Conservation (phyloP, 352 stramenopile genomes). For the Hyaloperonospora arabidopsidis region DNA sequence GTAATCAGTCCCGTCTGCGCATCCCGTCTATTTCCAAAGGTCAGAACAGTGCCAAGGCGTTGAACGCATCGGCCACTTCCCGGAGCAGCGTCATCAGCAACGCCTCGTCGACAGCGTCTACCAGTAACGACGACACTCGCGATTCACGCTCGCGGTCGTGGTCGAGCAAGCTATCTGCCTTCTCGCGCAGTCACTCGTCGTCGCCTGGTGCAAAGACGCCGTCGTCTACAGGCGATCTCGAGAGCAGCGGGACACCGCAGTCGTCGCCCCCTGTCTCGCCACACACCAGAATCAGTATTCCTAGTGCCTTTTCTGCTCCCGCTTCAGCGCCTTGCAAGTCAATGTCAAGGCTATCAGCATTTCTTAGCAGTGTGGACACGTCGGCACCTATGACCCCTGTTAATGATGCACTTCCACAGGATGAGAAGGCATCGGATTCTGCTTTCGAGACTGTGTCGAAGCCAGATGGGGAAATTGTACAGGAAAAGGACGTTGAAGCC, state of each 20-base stretch:
- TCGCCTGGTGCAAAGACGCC: conserved; percentile 30
- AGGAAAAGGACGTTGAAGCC: conserved; percentile 13
- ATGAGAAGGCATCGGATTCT: conserved; percentile 11
- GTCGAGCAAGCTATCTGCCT: conserved; percentile 59
- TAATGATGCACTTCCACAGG: conserved; percentile 13
- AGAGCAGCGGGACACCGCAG: conserved; percentile 17
- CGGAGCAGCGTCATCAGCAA: conserved; percentile 34
- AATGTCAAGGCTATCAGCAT: conserved; percentile 50
- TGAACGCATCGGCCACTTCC: conserved; percentile 15
- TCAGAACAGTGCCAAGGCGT: conserved; percentile 4
- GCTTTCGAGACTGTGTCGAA: conserved; percentile 20
- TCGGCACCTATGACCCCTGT: conserved; percentile 9
- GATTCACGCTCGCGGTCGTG: conserved; percentile 35
- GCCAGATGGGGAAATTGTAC: conserved; percentile 11
- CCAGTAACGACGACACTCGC: conserved; percentile 24
- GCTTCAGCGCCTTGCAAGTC: conserved; percentile 20
- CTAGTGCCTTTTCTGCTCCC: conserved; percentile 28
- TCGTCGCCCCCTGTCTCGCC: conserved; percentile 25
- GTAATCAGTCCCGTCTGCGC: conserved; percentile 33
- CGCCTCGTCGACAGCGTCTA: conserved; percentile 23
- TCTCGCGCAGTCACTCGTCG: conserved; percentile 36
- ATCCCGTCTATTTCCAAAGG: conserved; percentile 54
- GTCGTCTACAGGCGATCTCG: conserved; percentile 12
- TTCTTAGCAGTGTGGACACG: conserved; percentile 53
- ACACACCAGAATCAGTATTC: conserved; percentile 25